These are phyloP conservation scores for Kwoniella europaea DNA, from an alignment of 768 basidiomycete species.

Conservation along the genomic window DNA sequence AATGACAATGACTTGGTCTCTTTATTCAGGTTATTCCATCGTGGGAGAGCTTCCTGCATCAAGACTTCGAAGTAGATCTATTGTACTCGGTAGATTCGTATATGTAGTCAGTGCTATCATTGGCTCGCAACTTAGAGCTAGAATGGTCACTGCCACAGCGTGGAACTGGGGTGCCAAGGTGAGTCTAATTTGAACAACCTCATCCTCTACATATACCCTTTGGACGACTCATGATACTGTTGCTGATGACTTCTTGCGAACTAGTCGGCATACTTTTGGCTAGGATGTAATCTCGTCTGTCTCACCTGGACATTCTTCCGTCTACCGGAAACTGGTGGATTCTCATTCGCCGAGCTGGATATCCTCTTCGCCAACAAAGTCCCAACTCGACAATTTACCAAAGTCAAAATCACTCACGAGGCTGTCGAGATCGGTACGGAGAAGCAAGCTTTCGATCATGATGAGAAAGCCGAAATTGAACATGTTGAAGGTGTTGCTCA, in stretches of 20 bases:
- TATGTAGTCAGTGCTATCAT: slow-evolving; percentile 34
- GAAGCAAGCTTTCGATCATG: slow-evolving; percentile 5
- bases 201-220: too few species aligned
- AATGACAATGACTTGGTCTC: not conserved
- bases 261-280: slow-evolving; percentile 32
- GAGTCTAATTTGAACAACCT: not conserved
- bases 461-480: slow-evolving; percentile 11
- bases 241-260: not conserved
- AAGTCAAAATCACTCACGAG: slow-evolving; percentile 14
- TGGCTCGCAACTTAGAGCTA: slow-evolving; percentile 27
- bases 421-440: slow-evolving; percentile 6
- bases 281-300: slow-evolving; percentile 36
- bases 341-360: slow-evolving; percentile 45
- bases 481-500: slow-evolving; percentile 1
- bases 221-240: too few species aligned
- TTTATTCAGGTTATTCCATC: slow-evolving; percentile 34
- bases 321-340: slow-evolving; percentile 34
- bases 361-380: slow-evolving; percentile 44
- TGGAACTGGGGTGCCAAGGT: slow-evolving; percentile 46
- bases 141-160: slow-evolving; percentile 26
- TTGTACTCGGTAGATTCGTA: slow-evolving; percentile 36
- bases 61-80: slow-evolving; percentile 27
- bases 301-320: slow-evolving; percentile 40
- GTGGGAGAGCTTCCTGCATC: slow-evolving; percentile 38
- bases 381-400: slow-evolving; percentile 43